Evolutionary conservation across 2,329 filamentous ascomycete genomes (phyloP).

Genomic region (Apiospora aurea): DNA sequence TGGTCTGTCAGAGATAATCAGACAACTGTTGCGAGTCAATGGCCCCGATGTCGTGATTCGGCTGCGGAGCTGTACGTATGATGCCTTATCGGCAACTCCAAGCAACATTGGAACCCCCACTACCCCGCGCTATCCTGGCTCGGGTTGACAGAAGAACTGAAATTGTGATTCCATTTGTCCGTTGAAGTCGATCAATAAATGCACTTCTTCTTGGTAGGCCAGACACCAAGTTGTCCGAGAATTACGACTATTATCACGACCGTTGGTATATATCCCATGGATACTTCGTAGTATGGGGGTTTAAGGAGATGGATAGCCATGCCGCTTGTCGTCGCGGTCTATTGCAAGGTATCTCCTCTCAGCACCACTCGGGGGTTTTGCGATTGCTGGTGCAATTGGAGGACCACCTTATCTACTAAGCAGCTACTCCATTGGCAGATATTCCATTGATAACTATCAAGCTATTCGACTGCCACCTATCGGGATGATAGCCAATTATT

Average conservation of each 20-base stretch:
- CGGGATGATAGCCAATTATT: too few species aligned
- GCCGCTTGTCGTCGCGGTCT: neutral
- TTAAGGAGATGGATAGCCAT: neutral
- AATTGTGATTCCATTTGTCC: neutral
- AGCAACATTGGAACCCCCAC: conserved; percentile 1
- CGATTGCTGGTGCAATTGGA: too few species aligned
- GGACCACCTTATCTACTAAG: neutral
- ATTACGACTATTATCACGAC: neutral
- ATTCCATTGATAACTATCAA: too few species aligned
- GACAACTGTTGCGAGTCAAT: conserved; percentile 5
- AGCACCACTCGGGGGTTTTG: neutral
- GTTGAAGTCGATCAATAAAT: neutral
- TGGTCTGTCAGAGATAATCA: neutral
- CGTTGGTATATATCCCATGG: neutral
- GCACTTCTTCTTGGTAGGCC: neutral
- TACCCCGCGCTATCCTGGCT: conserved; percentile 20
- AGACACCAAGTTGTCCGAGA: neutral
- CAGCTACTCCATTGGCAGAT: neutral
- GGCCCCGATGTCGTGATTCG: conserved; percentile 20
- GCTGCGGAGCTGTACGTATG: conserved; percentile 27
- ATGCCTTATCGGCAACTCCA: conserved; percentile 31
- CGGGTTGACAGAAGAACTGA: neutral
- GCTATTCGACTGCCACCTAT: too few species aligned
- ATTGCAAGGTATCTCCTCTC: neutral
- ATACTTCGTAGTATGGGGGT: neutral